A percentile compares a stretch with the other conserved stretches of the same genome.
Conservation (phyloP, 371 early-diverging fungal species). For the Paraphysoderma sedebokerense region DNA sequence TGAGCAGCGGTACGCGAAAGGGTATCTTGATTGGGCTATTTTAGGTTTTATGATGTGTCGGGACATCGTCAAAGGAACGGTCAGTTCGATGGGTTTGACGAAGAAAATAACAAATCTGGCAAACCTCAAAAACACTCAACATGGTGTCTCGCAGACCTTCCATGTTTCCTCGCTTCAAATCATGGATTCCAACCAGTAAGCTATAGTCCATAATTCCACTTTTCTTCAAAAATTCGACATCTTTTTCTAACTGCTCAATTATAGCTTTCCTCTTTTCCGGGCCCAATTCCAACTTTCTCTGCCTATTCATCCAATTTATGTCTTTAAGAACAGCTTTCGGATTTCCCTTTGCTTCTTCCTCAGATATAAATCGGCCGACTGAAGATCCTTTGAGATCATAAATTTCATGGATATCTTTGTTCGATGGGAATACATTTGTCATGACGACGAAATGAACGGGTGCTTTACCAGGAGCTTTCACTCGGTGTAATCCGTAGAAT, state of each 20-base stretch:
- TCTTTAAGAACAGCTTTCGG: slow-evolving; percentile 83
- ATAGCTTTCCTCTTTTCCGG: slow-evolving; percentile 55
- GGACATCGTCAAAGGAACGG: no score
- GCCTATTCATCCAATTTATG: slow-evolving; percentile 72
- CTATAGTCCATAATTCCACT: slow-evolving; percentile 94
- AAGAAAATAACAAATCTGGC: no score
- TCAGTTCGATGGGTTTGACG: no score
- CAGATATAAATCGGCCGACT: slow-evolving; percentile 60
- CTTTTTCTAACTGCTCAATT: slow-evolving; percentile 63
- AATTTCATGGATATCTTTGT: slow-evolving; percentile 87
- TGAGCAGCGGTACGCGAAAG: no score
- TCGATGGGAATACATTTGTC: slow-evolving; percentile 92
- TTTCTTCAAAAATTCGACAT: slow-evolving; percentile 39
- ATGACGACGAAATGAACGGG: slow-evolving; percentile 91
- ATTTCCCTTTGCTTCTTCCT: slow-evolving; percentile 46
- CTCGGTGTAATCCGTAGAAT: slow-evolving; percentile 87
- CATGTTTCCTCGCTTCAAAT: slow-evolving; percentile 65
- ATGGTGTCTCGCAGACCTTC: slow-evolving; percentile 18
- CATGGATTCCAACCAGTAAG: slow-evolving; percentile 78
- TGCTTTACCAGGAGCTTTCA: slow-evolving; percentile 74
- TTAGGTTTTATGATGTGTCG: no score
- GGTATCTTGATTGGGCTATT: no score
- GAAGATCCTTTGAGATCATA: slow-evolving; percentile 92
- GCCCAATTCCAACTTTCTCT: slow-evolving; percentile 58
- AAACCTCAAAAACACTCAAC: neutral